These are phyloP conservation scores for Alternaria dauci DNA, from an alignment of 2,329 filamentous ascomycete species.

Conservation along the genomic window DNA sequence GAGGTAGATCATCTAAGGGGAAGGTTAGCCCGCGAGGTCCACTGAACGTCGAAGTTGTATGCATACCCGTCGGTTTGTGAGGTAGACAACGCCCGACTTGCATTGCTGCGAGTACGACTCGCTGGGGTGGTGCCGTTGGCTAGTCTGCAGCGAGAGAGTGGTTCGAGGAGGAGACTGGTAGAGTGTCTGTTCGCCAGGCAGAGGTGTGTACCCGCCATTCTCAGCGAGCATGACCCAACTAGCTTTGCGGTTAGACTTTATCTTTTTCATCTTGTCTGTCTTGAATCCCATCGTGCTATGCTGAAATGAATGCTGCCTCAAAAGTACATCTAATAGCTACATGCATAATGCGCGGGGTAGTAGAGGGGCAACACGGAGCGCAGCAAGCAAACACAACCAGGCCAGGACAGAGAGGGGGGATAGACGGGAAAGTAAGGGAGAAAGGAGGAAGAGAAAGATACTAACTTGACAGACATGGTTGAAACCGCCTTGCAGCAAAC, in stretches of 20 bases:
- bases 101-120: slow-evolving; percentile 74
- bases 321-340: slow-evolving; percentile 10
- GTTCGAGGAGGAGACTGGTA: slow-evolving; percentile 83
- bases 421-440: slow-evolving; percentile 5
- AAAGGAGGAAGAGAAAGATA: slow-evolving; percentile 22
- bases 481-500: slow-evolving; percentile 24
- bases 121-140: slow-evolving; percentile 69
- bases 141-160: slow-evolving; percentile 75
- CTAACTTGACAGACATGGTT: slow-evolving; percentile 53
- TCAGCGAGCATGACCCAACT: slow-evolving; percentile 95
- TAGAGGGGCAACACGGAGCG: slow-evolving; percentile 4
- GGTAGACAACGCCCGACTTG: slow-evolving; percentile 76
- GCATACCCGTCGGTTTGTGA: slow-evolving; percentile 83
- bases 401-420: neutral
- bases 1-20: slow-evolving; percentile 82
- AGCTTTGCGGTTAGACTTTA: slow-evolving; percentile 46
- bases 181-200: slow-evolving; percentile 83
- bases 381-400: slow-evolving; percentile 1
- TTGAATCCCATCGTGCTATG: slow-evolving; percentile 13
- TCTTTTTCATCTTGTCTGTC: slow-evolving; percentile 34
- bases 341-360: slow-evolving; percentile 13
- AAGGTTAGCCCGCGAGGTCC: slow-evolving; percentile 10
- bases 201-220: slow-evolving; percentile 76
- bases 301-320: neutral
- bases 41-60: neutral